phyloP scores from a whole-genome alignment of 805 yeast genomes.

The Wickerhamiella brachini region DNA sequence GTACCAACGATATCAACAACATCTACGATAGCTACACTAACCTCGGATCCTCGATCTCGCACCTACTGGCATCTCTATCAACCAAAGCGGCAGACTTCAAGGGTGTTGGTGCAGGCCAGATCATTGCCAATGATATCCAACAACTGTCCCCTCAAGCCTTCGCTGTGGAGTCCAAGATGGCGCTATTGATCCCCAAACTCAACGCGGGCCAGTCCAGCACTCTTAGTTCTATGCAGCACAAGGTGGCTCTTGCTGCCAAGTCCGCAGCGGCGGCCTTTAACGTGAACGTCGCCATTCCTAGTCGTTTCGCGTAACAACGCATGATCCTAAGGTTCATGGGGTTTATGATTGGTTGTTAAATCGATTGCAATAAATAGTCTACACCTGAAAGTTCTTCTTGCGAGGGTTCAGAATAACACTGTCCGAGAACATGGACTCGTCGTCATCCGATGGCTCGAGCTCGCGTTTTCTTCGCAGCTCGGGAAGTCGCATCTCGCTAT shows the following conservation, averaged over 20 bases:
- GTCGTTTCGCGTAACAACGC: too few species aligned
- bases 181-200: not conserved
- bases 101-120: slow-evolving; percentile 14
- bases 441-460: not conserved
- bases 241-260: not conserved
- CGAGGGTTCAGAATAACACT: not conserved
- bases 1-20: not conserved
- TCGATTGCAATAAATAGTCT: not conserved
- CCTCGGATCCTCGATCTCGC: slow-evolving; percentile 6
- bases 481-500: not conserved
- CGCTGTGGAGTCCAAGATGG: not conserved
- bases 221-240: not conserved
- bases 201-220: not conserved
- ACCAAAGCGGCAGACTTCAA: slow-evolving; percentile 15
- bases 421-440: not conserved
- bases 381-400: not conserved
- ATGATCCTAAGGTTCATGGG: too few species aligned
- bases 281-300: not conserved
- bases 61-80: slow-evolving; percentile 11
- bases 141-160: not conserved
- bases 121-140: slow-evolving; percentile 15
- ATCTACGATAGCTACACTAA: not conserved
- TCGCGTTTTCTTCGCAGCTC: not conserved
- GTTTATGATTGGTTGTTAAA: too few species aligned
- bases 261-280: not conserved